Evolutionary conservation across 305 asterid genomes (phyloP).

Genomic region (Fraxinus paxiana): DNA sequence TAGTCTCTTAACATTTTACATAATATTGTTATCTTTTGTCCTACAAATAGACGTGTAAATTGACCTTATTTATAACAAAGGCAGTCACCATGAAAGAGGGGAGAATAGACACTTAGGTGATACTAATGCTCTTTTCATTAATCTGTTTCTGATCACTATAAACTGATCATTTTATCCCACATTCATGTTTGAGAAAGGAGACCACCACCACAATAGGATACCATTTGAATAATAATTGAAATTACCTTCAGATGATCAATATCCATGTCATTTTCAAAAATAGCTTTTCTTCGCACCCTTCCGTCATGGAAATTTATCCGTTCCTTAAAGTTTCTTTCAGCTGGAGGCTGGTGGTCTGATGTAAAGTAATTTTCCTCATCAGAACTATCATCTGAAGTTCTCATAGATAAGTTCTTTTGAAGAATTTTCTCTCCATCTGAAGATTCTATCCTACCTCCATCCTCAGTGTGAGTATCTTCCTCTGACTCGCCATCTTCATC

Average conservation of each 20-base stretch:
- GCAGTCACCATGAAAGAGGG: not conserved
- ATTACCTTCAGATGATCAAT: conserved; percentile 47
- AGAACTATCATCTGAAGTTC: conserved; percentile 41
- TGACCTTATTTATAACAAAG: not conserved
- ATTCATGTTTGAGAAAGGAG: not conserved
- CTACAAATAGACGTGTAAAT: not conserved
- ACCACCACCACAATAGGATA: not conserved
- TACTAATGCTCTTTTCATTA: not conserved
- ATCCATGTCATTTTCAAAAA: conserved; percentile 61
- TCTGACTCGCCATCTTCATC: conserved; percentile 40
- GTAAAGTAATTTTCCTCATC: conserved; percentile 49
- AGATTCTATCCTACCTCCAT: conserved; percentile 34
- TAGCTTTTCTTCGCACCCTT: conserved; percentile 89
- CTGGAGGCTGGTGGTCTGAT: conserved; percentile 36
- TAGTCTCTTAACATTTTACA: not conserved
- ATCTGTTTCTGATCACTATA: not conserved
- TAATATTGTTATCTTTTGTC: not conserved
- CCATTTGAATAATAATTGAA: not conserved
- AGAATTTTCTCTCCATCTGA: conserved; percentile 27
- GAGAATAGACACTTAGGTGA: not conserved
- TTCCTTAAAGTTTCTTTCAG: conserved; percentile 43
- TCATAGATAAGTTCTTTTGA: conserved; percentile 24
- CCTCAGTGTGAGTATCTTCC: conserved; percentile 50
- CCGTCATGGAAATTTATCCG: conserved; percentile 63
- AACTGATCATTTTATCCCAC: not conserved